Base-by-base conservation (phyloP, 2,329 filamentous ascomycete species). In the Colletotrichum falcatum region DNA sequence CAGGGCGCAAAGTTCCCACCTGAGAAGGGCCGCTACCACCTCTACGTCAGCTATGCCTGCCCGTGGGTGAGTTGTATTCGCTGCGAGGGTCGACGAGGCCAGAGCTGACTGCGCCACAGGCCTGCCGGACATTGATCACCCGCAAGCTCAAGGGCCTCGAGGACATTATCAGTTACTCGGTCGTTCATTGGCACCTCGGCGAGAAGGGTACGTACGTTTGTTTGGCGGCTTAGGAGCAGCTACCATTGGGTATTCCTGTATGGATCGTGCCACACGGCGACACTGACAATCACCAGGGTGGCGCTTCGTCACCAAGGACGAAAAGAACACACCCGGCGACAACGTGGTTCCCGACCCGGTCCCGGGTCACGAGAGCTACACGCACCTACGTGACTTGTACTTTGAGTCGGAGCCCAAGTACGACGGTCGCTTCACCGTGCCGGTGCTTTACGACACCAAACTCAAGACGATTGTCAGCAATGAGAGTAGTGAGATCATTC, bases 31-130 rank as follows among this genome's bases (percentile, higher is more conserved):
- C 88, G 96, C 66, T 99, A 99, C 80, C 96, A 99, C 82, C 89
- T 99, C 76, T 99, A 95, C 79, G 92, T 97, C 74, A 95, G 92
- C 77, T 97, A 97, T 81, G 95, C 95, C 8, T 98, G 95, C 81
- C 95, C 95, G 5, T 98, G 95, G 95, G 91, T 85, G 75, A 63
- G 82, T 76, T 28, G 20, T 26, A 35, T 58, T 53, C 35, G 49
- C 60, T 61, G 54, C 44, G n/a, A 37, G 2, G 18, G 59, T 12
- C 23, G 59, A 14, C 16, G 14, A 51, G 9, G 14, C 35, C 30
- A 16, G 16, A 48, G 18, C 39, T 33, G 53, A 51, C 20, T 23
- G n/a, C 16, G 9, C 20, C 16, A 16, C 28, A 84, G 82, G 95
- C 95, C 6, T 94, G 94, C 78, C 91, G 96, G 53, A 92, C 94